A percentile compares a stretch with the other conserved stretches of the same genome.
These are phyloP conservation scores for Naganishia vaughanmartiniae DNA, from an alignment of 768 basidiomycete genomes.

Conservation along the genomic window DNA sequence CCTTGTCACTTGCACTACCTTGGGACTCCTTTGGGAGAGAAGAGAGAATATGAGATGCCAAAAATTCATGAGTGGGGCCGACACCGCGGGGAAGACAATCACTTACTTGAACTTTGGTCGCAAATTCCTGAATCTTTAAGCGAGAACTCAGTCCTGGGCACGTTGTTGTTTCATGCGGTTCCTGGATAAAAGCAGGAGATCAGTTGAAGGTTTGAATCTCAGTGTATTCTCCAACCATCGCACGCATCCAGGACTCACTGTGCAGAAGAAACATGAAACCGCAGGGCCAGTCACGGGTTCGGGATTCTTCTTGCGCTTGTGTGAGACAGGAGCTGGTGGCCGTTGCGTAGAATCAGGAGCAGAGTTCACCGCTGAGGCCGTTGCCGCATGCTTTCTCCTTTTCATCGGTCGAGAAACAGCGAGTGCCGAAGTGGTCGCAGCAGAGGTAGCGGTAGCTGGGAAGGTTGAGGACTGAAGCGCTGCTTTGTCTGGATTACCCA, in stretches of 20 bases:
- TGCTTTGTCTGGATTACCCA: not conserved
- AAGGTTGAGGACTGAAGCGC: not conserved
- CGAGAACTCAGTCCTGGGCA: slow-evolving; percentile 3
- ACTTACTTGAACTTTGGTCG: slow-evolving; percentile 14
- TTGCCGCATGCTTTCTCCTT: not conserved
- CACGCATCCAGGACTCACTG: not conserved
- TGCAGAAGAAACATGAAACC: slow-evolving; percentile 3
- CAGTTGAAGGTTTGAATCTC: not conserved
- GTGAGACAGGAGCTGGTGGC: too few relatives aligned
- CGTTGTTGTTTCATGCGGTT: not conserved
- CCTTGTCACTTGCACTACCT: slow-evolving; percentile 9
- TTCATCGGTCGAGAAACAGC: not conserved
- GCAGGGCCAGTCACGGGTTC: not conserved
- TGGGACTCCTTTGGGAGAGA: not conserved
- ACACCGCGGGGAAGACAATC: not conserved
- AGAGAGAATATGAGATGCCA: too few relatives aligned
- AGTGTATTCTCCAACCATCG: not conserved
- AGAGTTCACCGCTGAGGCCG: too few relatives aligned
- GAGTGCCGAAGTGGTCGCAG: not conserved
- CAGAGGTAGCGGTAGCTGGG: not conserved
- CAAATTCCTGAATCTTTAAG: not conserved
- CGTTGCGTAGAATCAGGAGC: not conserved
- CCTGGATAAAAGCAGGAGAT: not conserved
- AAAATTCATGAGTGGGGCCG: not conserved
- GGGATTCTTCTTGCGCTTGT: not conserved